A percentile compares a stretch with the other conserved stretches of the same genome.
Conservation (phyloP, 2,329 filamentous ascomycete species). For the Sclerotinia trifoliorum region DNA sequence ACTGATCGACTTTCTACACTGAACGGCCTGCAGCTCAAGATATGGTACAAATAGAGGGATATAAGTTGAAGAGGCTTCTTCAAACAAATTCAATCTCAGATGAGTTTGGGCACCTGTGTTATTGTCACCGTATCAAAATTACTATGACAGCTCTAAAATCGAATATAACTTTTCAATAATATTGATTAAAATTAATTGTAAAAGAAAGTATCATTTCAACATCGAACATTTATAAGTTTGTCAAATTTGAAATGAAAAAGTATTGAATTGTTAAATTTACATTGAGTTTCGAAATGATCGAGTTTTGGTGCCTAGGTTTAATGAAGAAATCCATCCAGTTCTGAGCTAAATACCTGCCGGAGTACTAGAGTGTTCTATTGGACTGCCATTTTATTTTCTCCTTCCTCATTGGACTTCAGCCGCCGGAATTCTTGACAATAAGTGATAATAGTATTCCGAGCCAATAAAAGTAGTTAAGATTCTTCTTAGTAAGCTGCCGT, state of each 20-base stretch:
- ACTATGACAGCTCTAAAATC: no score
- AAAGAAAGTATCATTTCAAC: no score
- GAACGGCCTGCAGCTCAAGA: not conserved
- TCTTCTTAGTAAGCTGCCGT: not conserved
- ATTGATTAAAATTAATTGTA: no score
- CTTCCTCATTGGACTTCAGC: not conserved
- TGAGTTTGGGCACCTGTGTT: not conserved
- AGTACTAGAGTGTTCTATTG: no score
- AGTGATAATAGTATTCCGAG: not conserved
- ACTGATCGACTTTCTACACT: not conserved
- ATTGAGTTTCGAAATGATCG: no score
- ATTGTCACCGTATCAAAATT: not conserved
- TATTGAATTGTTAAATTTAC: no score
- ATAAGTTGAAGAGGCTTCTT: not conserved
- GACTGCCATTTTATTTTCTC: not conserved
- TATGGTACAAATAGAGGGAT: not conserved
- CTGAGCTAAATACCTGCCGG: no score
- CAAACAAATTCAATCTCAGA: not conserved
- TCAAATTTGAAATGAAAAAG: no score
- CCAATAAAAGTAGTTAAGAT: not conserved
- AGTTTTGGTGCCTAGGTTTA: no score
- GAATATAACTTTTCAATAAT: no score
- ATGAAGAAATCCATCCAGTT: no score
- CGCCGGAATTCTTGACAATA: rapidly evolving
- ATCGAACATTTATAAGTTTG: no score